Evolutionary conservation across 345 rosid species (phyloP).

Genomic region (Eucalyptus brandiana): DNA sequence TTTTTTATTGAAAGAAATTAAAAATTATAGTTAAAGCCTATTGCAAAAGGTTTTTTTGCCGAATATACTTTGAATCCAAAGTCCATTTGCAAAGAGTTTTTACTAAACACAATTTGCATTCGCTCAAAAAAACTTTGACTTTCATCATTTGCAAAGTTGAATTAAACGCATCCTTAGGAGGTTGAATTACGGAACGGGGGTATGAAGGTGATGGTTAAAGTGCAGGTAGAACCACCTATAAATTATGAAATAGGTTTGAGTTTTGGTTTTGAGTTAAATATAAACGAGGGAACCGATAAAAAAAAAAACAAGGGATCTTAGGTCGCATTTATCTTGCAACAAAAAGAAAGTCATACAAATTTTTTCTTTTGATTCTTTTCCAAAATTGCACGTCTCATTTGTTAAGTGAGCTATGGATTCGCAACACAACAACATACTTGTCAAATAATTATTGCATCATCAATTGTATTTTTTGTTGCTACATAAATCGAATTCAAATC

Average conservation of each 20-base stretch:
- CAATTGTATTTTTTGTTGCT: neutral
- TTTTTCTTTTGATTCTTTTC: neutral
- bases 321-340: neutral
- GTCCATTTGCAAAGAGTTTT: too few relatives aligned
- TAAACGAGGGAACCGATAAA: neutral
- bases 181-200: neutral
- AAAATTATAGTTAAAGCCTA: too few relatives aligned
- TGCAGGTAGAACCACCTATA: neutral
- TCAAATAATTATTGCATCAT: neutral
- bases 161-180: accelerated
- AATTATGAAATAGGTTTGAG: neutral
- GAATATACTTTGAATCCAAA: too few relatives aligned
- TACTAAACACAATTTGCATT: too few relatives aligned
- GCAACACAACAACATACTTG: neutral
- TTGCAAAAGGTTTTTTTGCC: too few relatives aligned
- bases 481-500: neutral
- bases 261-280: neutral
- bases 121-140: too few relatives aligned
- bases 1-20: too few relatives aligned
- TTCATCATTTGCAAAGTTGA: too few relatives aligned
- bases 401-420: neutral
- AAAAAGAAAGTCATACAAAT: neutral
- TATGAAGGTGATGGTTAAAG: neutral
- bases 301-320: neutral
- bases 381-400: neutral